Evolutionary conservation across 2,329 filamentous ascomycete genomes (phyloP).

Genomic region (Cercospora zeae-maydis): DNA sequence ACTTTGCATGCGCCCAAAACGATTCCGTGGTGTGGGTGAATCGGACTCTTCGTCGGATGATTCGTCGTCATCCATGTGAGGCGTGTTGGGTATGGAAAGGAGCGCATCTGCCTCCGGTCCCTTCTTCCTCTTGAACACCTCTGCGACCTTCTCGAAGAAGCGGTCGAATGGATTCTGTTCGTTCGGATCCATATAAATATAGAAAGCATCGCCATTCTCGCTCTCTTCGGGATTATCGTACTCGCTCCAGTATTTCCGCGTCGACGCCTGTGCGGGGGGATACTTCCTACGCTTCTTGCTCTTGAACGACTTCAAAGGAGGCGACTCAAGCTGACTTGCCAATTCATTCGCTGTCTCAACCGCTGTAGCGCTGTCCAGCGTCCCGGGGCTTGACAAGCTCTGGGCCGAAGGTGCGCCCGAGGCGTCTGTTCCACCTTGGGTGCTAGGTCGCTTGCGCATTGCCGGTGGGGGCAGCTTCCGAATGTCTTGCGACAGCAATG

Average conservation of each 20-base stretch:
- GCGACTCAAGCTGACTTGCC: conserved; percentile 39
- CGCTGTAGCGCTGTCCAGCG: conserved; percentile 34
- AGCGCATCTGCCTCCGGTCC: conserved; percentile 28
- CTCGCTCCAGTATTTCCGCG: conserved; percentile 72
- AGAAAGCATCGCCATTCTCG: conserved; percentile 58
- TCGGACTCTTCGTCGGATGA: conserved; percentile 33
- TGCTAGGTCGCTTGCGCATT: conserved; percentile 26
- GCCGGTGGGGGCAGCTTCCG: conserved; percentile 49
- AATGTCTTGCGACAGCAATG: conserved; percentile 50
- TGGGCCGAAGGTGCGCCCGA: conserved; percentile 25
- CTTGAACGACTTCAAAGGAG: conserved; percentile 42
- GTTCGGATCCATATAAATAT: conserved; percentile 71
- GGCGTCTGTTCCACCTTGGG: conserved; percentile 12
- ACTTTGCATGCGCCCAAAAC: conserved; percentile 2
- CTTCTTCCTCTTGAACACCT: conserved; percentile 35
- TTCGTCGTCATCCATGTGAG: conserved; percentile 27
- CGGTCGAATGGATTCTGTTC: conserved; percentile 62
- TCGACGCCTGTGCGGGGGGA: conserved; percentile 21
- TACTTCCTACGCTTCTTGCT: conserved; percentile 42
- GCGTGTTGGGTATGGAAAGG: conserved; percentile 16
- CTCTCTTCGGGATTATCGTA: conserved; percentile 76
- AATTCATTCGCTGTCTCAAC: conserved; percentile 31
- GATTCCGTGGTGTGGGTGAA: not conserved
- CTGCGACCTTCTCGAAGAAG: conserved; percentile 52
- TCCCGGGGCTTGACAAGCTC: conserved; percentile 40